phyloP scores from a whole-genome alignment of 73 alveolate species.

The Halteria grandinella region DNA sequence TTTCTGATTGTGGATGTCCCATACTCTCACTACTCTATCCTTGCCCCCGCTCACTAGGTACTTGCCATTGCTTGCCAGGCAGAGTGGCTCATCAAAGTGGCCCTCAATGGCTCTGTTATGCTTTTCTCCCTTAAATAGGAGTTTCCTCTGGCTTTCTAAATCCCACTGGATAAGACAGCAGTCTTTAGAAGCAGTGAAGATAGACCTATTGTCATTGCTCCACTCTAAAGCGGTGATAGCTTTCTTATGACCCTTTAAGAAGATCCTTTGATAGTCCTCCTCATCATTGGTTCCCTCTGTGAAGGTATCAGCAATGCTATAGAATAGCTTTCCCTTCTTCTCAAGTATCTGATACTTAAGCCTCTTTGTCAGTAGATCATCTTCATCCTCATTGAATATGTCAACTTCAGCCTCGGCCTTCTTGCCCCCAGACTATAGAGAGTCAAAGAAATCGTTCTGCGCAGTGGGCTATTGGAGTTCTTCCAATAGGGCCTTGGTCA shows the following conservation, averaged over 20 bases:
- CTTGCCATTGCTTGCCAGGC: slow-evolving; percentile 65
- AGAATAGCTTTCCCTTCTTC: slow-evolving; percentile 64
- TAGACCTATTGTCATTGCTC: slow-evolving; percentile 23
- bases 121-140: slow-evolving; percentile 59
- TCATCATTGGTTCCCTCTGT: slow-evolving; percentile 2
- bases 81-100: slow-evolving; percentile 68
- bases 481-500: slow-evolving; percentile 29
- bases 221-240: slow-evolving; percentile 69
- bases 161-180: slow-evolving; percentile 74
- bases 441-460: slow-evolving; percentile 42
- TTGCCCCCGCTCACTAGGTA: slow-evolving; percentile 77
- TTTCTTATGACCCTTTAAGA: slow-evolving; percentile 68
- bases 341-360: slow-evolving; percentile 52
- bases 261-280: slow-evolving; percentile 2
- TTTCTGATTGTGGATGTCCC: slow-evolving; percentile 69
- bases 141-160: slow-evolving; percentile 53
- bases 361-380: slow-evolving; percentile 52
- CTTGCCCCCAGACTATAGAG: slow-evolving; percentile 28
- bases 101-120: slow-evolving; percentile 60
- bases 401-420: slow-evolving; percentile 44
- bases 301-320: slow-evolving; percentile 47
- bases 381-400: slow-evolving; percentile 40
- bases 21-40: slow-evolving; percentile 68
- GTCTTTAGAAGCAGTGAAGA: slow-evolving; percentile 70
- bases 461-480: slow-evolving; percentile 18